Conservation (phyloP, 768 basidiomycete genomes). For the Coprinopsis sp. region DNA sequence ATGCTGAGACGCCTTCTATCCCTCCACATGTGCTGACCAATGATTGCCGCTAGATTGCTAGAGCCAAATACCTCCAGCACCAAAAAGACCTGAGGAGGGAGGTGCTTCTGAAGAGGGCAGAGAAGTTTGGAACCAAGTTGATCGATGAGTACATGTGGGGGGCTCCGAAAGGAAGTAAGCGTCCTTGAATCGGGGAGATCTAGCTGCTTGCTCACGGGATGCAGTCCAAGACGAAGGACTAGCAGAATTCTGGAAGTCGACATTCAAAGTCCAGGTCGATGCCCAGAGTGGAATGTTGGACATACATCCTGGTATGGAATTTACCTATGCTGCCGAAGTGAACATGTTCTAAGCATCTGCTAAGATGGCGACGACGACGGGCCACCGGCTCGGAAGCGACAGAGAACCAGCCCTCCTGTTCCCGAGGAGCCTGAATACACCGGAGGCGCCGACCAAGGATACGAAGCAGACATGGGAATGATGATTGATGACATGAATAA, state of each 20-base stretch:
- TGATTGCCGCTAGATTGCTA: slow-evolving; percentile 41
- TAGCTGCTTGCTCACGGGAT: not conserved
- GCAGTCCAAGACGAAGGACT: slow-evolving; percentile 60
- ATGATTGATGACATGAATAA: no score
- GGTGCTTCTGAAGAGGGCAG: slow-evolving; percentile 45
- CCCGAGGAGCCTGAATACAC: no score
- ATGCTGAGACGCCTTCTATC: not conserved
- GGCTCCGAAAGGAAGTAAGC: slow-evolving; percentile 59
- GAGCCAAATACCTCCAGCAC: slow-evolving; percentile 61
- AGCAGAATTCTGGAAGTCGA: slow-evolving; percentile 69
- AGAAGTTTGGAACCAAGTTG: slow-evolving; percentile 49
- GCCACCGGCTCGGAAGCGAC: no score
- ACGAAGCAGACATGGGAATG: no score
- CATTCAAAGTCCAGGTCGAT: slow-evolving; percentile 66
- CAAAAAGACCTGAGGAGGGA: slow-evolving; percentile 53
- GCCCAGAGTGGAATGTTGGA: slow-evolving; percentile 45
- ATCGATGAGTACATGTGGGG: slow-evolving; percentile 66
- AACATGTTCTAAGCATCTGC: no score
- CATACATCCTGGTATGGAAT: slow-evolving; percentile 25
- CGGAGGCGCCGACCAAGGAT: no score
- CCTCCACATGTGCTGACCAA: not conserved
- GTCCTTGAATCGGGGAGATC: not conserved
- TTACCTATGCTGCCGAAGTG: no score
- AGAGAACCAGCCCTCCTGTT: no score
- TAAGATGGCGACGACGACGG: no score